Base-by-base conservation (phyloP, 2,329 filamentous ascomycete genomes). In the Nannizziopsis barbatae region DNA sequence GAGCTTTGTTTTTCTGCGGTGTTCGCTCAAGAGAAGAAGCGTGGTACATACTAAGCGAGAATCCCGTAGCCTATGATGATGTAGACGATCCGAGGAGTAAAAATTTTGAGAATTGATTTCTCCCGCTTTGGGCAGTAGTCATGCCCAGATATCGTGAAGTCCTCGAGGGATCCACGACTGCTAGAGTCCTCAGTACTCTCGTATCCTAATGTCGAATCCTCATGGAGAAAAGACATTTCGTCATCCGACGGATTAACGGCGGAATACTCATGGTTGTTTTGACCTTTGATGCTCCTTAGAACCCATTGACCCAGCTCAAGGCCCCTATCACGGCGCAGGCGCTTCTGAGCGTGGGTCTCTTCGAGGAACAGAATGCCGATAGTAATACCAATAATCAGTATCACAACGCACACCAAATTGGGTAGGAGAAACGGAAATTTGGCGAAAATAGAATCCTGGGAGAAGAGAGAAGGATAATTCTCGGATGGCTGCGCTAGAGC, bases 51-150 rank as follows among this genome's bases (percentile, higher is more conserved):
- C 88, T 94, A 95, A 55, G 90, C 90, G 51, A 96, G 73, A 58
- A 96, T 87, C 39, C 89, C 90, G 62, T 93, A 95, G 45, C 85
- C 87, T 50, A 90, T 70, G 54, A 95, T 94, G 61, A 89, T 90
- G 60, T 93, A 73, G 52, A 94, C 73, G 48, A 96, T 85, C 43
- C 90, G 86, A 61, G 74, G 80, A 10, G 86, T 94, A 64, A 96
- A 95, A 7, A 81, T 83, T 58, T 77, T 79, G 45, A 70, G 64
- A 38, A 71, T 63, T 32, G 69, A 64, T 49, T 67, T 61, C 14
- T 65, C 63, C 49, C 69, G 58, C 49, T 57, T 56, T 54, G 71
- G 70, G 45, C 38, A 47, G 10, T 15, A 36, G 10, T 47, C 27
- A 6, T 27, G 7, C 4, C 18, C n/a, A 20, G 48, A 36, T 18